Evolutionary conservation across 2,329 filamentous ascomycete genomes (phyloP).

Genomic region (Colletotrichum trifolii): DNA sequence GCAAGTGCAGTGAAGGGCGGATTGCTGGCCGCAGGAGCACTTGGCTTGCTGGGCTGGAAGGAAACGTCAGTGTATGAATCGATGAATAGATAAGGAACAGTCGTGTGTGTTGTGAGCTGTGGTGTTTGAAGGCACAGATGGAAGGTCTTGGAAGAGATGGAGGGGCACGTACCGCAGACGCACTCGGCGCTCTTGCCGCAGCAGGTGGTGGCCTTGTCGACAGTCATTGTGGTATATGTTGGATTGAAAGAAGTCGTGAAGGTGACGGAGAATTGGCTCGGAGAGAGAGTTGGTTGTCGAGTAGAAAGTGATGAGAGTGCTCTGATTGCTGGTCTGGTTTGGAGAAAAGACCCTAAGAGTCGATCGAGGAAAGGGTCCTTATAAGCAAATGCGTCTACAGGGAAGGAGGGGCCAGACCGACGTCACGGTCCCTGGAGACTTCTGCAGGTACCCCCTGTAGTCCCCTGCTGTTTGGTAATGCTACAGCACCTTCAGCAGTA

Average conservation of each 20-base stretch:
- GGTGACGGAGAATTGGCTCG: neutral
- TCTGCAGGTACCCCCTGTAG: conserved; percentile 8
- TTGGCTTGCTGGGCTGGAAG: conserved; percentile 69
- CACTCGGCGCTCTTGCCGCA: conserved; percentile 65
- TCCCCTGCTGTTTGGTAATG: too few species aligned
- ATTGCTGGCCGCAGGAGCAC: conserved; percentile 91
- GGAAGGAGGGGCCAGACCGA: conserved; percentile 31
- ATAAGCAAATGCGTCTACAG: conserved; percentile 31
- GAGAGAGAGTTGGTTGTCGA: neutral
- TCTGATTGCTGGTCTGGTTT: conserved; percentile 1
- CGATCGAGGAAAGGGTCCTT: conserved; percentile 20
- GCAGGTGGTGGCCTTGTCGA: conserved; percentile 61
- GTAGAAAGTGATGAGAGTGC: neutral
- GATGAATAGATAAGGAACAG: neutral
- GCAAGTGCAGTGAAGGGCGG: conserved; percentile 88
- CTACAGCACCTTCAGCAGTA: conserved; percentile 2
- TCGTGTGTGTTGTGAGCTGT: conserved; percentile 4
- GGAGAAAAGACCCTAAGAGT: neutral
- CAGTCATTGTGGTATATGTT: conserved; percentile 45
- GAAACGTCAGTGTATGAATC: conserved; percentile 9
- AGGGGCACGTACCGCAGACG: conserved; percentile 63
- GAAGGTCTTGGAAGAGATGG: neutral
- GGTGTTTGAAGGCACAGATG: conserved; percentile 1
- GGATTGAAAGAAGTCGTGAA: neutral
- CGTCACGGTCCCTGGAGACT: conserved; percentile 30